These are phyloP conservation scores for Trametes coccinea DNA, from an alignment of 768 basidiomycete species.

Conservation along the genomic window DNA sequence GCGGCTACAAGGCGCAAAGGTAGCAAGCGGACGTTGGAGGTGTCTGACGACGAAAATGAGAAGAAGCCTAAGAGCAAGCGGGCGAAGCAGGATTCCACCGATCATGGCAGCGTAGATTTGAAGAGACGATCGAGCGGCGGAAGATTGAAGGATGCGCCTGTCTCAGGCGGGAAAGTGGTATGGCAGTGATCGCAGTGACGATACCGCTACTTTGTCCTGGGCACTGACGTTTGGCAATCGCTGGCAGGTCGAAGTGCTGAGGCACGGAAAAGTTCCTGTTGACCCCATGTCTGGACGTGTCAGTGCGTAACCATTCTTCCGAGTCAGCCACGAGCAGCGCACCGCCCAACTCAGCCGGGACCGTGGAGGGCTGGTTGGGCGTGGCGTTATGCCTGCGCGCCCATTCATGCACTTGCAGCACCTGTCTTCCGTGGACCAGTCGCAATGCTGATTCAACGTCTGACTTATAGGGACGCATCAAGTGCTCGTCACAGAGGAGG, in stretches of 20 bases:
- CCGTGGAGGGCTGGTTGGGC: no score
- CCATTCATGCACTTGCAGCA: no score
- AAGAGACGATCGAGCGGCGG: conserved; percentile 10
- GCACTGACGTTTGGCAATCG: neutral
- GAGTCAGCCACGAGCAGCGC: no score
- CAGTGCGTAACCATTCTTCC: conserved; percentile 36
- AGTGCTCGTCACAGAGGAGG: conserved; percentile 44
- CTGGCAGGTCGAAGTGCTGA: conserved; percentile 45
- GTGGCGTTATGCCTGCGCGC: no score
- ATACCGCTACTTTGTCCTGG: conserved; percentile 2
- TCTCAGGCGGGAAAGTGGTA: conserved; percentile 47
- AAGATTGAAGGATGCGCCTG: conserved; percentile 10
- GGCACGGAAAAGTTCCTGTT: conserved; percentile 57
- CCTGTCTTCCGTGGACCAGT: neutral
- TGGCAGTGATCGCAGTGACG: no score
- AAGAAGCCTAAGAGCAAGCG: conserved; percentile 11
- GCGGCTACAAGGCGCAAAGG: conserved; percentile 22
- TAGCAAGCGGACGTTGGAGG: conserved; percentile 22
- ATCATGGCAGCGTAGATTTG: conserved; percentile 1
- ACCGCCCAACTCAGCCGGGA: no score
- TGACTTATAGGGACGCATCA: conserved; percentile 47
- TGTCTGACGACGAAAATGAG: conserved; percentile 20
- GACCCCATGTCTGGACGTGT: conserved; percentile 50
- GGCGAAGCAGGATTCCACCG: conserved; percentile 17
- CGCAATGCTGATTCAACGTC: neutral